Evolutionary conservation across 768 basidiomycete species (phyloP), one percentile per base, ranked within the genome.

Genomic region (Cystobasidiopsis lactophilus): DNA sequence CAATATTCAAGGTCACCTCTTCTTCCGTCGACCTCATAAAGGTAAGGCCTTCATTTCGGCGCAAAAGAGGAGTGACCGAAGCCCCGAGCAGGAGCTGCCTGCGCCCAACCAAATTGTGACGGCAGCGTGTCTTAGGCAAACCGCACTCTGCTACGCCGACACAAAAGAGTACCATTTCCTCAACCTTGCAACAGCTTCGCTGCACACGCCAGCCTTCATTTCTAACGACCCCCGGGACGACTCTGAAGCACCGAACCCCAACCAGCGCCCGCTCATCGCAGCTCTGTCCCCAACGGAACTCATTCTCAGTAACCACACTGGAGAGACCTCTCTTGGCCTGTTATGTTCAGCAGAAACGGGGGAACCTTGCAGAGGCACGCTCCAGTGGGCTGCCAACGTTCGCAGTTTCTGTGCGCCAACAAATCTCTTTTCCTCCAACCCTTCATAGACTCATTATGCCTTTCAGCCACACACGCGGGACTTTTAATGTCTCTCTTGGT

Each of bases 311-410:
- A 82, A 81, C 2, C 88, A 80, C 75, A 86, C 79, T 1, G 89
- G 83, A 18, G 67, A 71, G 2, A 77, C 74, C 50, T 82, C 83
- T 0, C 69, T 93, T 38, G 89, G 89, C 0, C 68, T 93, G 9
- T 93, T 93, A 60, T 72, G 33, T 93, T 58, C 85, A 47, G 45
- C 75, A 14, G 75, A 77, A 0, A 74, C 76, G 2, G 86, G 85
- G 0, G 86, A 91, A 64, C 85, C 89, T 4, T 79, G 85, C 9
- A 74, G 88, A 43, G 85, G 86, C 2, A 89, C 88, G 1, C 68
- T 93, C 40, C 75, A 85, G 63, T 91, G 85, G 84, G 73, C 77
- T 2, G 73, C 70, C 46, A 78, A 89, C 69, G 85, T 88, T 0
- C 68, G 76, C 21, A 73, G 77, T 21, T 68, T 85, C 35, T 77